phyloP scores from a whole-genome alignment of 2,329 filamentous ascomycete species.

The Fusarium clavum region DNA sequence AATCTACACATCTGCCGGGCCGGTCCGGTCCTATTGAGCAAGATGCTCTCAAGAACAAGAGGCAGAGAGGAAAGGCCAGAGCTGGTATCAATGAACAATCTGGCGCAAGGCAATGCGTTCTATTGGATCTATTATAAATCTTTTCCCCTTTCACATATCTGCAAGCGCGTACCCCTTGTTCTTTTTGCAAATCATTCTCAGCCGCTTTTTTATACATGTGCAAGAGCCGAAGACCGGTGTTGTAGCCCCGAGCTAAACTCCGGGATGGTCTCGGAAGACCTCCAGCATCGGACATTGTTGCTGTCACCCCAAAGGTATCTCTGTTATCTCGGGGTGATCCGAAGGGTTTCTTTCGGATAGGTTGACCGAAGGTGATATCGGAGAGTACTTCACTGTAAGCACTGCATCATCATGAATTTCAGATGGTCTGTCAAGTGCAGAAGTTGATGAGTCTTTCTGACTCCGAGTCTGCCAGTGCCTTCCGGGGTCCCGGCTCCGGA shows the following conservation, averaged over 20 bases:
- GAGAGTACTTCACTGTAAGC: neutral
- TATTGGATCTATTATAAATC: constrained; percentile 38
- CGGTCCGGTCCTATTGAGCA: constrained; percentile 43
- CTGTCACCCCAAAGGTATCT: neutral
- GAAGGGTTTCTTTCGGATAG: constrained; percentile 23
- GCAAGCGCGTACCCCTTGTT: constrained; percentile 18
- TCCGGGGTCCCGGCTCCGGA: constrained; percentile 43
- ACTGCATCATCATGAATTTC: constrained; percentile 16
- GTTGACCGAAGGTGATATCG: constrained; percentile 19
- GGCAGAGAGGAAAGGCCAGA: constrained; percentile 10
- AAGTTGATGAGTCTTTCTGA: constrained; percentile 1
- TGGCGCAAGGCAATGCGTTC: constrained; percentile 27
- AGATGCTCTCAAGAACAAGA: constrained; percentile 21
- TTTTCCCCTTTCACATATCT: constrained; percentile 12
- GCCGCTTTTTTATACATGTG: constrained; percentile 8
- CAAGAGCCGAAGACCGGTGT: constrained; percentile 25
- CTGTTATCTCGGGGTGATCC: constrained; percentile 13
- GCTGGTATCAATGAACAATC: constrained; percentile 23
- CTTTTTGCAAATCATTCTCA: constrained; percentile 21
- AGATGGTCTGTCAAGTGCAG: constrained; percentile 14
- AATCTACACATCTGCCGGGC: constrained; percentile 37
- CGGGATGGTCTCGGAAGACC: constrained; percentile 29
- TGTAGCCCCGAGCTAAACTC: constrained; percentile 28
- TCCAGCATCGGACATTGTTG: neutral
- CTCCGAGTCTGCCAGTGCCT: constrained; percentile 9